Evolutionary conservation across 495 filamentous ascomycete species (phyloP).

Genomic region (Rhypophila decipiens): DNA sequence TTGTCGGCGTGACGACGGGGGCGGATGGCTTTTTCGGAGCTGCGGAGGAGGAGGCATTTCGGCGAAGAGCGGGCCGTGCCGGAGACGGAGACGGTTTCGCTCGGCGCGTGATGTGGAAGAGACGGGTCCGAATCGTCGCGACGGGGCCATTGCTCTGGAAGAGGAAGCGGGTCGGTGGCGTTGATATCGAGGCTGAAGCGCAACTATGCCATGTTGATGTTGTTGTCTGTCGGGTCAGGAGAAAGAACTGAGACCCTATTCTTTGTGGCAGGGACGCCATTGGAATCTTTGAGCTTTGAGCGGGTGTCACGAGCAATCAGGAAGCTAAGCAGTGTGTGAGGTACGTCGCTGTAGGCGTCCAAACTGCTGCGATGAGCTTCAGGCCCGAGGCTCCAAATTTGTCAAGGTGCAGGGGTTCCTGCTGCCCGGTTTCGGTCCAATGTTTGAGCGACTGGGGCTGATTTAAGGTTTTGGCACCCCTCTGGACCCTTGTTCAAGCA

Average conservation of each 20-base stretch:
- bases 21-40: neutral
- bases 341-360: too few relatives aligned
- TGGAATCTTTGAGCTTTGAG: neutral
- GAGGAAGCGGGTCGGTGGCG: neutral
- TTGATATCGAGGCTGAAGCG: neutral
- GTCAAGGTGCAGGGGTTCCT: neutral
- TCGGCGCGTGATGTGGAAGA: neutral
- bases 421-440: conserved; percentile 6
- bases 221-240: neutral
- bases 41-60: conserved; percentile 2
- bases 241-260: neutral
- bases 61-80: too few relatives aligned
- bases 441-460: conserved; percentile 2
- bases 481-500: too few relatives aligned
- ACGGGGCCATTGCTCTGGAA: too few relatives aligned
- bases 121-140: neutral
- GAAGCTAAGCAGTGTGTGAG: too few relatives aligned
- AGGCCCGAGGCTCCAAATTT: neutral
- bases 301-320: neutral
- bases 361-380: neutral
- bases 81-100: too few relatives aligned
- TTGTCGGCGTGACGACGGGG: too few relatives aligned
- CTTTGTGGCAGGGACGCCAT: neutral
- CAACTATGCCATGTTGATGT: neutral
- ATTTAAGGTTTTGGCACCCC: too few relatives aligned